Percentiles rank a stretch among this genome's conserved stretches.
Evolutionary conservation across 2,329 filamentous ascomycete species (phyloP).

Genomic region (Aspergillus brasiliensis): DNA sequence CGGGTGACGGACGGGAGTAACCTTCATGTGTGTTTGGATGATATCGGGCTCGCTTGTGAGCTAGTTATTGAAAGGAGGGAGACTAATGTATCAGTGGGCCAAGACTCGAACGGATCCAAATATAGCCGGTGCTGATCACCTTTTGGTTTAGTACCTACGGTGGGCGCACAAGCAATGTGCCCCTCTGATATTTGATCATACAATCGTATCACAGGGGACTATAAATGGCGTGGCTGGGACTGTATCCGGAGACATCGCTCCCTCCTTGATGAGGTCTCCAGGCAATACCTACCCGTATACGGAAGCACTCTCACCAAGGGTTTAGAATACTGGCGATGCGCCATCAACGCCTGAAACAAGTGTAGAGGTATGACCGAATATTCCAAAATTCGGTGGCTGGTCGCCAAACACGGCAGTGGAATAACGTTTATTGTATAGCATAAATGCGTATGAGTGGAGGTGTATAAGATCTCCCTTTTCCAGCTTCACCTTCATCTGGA

Average conservation of each 20-base stretch:
- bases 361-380: background rate
- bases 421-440: background rate
- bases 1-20: no score
- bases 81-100: no score
- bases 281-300: background rate
- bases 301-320: background rate
- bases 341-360: background rate
- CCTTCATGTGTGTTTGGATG: no score
- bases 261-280: background rate
- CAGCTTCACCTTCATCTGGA: background rate
- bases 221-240: background rate
- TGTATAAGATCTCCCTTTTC: background rate
- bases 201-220: no score
- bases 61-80: no score
- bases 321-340: background rate
- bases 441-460: no score
- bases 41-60: no score
- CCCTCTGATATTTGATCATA: no score
- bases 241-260: background rate
- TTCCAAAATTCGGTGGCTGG: constrained; percentile 2
- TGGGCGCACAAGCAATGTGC: background rate
- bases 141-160: background rate
- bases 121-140: background rate
- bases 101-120: background rate
- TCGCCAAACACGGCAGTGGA: background rate